Percentiles rank a stretch among this genome's conserved stretches.
Conservation (phyloP, 2,329 filamentous ascomycete genomes). For the Trichocomaceae sp. region DNA sequence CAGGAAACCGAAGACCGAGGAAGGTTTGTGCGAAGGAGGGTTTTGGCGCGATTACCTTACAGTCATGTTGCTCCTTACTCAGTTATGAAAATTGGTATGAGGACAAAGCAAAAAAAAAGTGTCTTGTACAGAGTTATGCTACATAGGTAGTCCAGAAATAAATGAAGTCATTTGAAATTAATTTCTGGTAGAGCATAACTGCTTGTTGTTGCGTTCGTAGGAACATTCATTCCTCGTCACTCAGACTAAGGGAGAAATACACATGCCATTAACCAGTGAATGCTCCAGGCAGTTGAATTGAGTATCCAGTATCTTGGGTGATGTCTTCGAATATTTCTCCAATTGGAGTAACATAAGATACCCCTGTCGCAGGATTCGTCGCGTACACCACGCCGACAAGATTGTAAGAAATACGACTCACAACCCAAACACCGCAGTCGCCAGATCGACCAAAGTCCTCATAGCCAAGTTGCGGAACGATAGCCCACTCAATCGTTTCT, state of each 20-base stretch:
- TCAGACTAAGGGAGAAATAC: too few relatives aligned
- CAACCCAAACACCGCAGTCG: constrained; percentile 7
- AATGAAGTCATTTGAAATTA: too few relatives aligned
- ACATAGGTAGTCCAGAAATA: too few relatives aligned
- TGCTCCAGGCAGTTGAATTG: not conserved
- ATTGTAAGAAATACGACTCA: not conserved
- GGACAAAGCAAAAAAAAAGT: too few relatives aligned
- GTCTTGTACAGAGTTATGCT: too few relatives aligned
- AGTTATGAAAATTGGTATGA: not conserved
- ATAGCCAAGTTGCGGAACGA: not conserved
- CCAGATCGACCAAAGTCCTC: not conserved
- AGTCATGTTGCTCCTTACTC: not conserved
- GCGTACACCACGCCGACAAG: not conserved
- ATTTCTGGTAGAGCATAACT: too few relatives aligned
- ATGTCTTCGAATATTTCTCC: constrained; percentile 6
- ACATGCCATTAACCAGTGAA: too few relatives aligned
- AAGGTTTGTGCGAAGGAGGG: not conserved
- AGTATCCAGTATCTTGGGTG: not conserved
- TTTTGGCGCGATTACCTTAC: not conserved
- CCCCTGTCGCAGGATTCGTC: not conserved
- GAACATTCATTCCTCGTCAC: too few relatives aligned
- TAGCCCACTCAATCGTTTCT: not conserved
- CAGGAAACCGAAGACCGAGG: not conserved
- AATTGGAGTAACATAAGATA: constrained; percentile 3
- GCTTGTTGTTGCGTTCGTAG: too few relatives aligned